A percentile compares a stretch with the other conserved stretches of the same genome.
phyloP scores from a whole-genome alignment of 2,329 filamentous ascomycete genomes.

The Stagonosporopsis rhizophila region DNA sequence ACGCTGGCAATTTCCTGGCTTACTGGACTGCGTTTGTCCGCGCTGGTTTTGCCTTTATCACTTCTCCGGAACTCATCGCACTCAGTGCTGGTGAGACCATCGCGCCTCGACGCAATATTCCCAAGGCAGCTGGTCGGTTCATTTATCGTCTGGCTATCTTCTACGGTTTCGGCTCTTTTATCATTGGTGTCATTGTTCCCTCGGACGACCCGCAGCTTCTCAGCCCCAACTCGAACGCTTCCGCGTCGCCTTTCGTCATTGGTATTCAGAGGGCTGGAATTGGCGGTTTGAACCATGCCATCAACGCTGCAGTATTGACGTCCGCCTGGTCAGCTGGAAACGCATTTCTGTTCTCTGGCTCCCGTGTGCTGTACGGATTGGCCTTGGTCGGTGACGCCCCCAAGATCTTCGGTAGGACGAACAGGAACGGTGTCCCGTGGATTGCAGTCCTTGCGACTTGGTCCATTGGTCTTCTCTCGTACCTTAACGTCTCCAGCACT shows the following conservation, averaged over 20 bases:
- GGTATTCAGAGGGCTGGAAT: conserved; percentile 73
- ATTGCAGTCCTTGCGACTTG: conserved; percentile 48
- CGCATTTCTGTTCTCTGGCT: conserved; percentile 66
- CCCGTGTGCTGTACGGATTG: conserved; percentile 59
- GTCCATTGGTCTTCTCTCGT: conserved; percentile 56
- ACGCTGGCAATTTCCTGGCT: conserved; percentile 67
- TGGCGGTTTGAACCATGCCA: conserved; percentile 70
- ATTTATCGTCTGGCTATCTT: conserved; percentile 64
- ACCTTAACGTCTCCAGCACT: conserved; percentile 57
- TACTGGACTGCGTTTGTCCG: conserved; percentile 64
- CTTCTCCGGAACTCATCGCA: conserved; percentile 45
- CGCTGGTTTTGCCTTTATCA: conserved; percentile 55
- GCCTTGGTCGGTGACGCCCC: conserved; percentile 61
- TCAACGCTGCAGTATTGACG: conserved; percentile 78
- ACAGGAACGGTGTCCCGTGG: conserved; percentile 53
- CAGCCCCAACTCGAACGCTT: conserved; percentile 40
- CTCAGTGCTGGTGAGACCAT: conserved; percentile 46
- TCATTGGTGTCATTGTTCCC: conserved; percentile 67
- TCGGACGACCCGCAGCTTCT: conserved; percentile 59
- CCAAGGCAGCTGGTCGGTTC: conserved; percentile 60
- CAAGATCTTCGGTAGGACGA: conserved; percentile 57
- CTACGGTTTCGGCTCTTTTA: conserved; percentile 60
- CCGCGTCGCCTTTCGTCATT: conserved; percentile 62
- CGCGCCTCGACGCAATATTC: conserved; percentile 54
- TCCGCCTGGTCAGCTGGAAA: conserved; percentile 76